Evolutionary conservation across 305 asterid genomes (phyloP), one percentile per base, ranked within the genome.

Genomic region (Solanum hybrid): DNA sequence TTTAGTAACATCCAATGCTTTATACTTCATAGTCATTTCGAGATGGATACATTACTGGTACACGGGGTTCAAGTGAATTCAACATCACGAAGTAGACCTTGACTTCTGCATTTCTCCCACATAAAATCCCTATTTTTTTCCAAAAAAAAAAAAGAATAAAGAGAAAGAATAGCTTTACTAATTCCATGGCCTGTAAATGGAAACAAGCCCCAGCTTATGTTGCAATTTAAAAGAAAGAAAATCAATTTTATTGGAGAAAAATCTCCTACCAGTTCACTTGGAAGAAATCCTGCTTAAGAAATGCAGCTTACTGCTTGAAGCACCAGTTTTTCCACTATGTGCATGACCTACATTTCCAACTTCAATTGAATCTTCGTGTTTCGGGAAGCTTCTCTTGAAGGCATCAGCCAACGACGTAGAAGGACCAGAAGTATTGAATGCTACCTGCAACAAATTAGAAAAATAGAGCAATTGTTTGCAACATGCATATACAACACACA

Each of bases 271-370:
- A 87, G 84, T 75, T 75, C n/a, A 87, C 89, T 75, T 75, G 69
- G 89, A 87, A 72, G 89, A 87, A 73, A 87, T 73, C 89, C 89
- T 42, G 84, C 84, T 75, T 29, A 87, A 73, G 89, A 87, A 87
- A 72, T 75, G 31, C 40, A 87, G 85, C 73, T 77, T 87, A 7
- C 89, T 75, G 89, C 89, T 87, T 87, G 89, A 87, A 72, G 89
- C 89, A 87, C 89, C 75, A 75, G 89, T 38, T 87, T 77, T 87
- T 40, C 85, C 82, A 76, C 89, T 73, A 0, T 87, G 72, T 26
- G n/a, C 85, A 40, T 76, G 89, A 29, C 66, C 85, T 71, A 73
- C 31, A 87, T 72, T 75, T 87, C 89, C 89, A 87, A 60, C 46
- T 40, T 87, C 89, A 73, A 38, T 73, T 40, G 89, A 75, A 29